phyloP scores from a whole-genome alignment of 306 rosid genomes.

The Vigna nakashimae region DNA sequence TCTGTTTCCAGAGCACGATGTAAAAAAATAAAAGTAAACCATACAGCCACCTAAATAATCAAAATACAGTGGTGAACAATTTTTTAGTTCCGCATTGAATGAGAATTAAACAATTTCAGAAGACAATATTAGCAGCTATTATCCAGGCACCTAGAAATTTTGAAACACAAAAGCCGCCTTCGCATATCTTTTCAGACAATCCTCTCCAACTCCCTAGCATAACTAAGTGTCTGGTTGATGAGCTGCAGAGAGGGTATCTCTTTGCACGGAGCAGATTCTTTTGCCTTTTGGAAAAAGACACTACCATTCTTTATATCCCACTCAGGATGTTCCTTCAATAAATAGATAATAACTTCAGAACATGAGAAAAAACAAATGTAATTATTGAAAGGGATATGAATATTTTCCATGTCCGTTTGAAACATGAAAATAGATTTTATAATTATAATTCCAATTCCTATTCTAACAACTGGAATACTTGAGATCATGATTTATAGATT shows the following conservation, averaged over 20 bases:
- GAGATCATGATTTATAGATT: not conserved
- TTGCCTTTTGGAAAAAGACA: conserved; percentile 82
- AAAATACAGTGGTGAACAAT: conserved; percentile 35
- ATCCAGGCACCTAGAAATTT: conserved; percentile 28
- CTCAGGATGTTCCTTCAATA: conserved; percentile 86
- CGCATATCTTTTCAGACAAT: conserved; percentile 65
- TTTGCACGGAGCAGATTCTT: conserved; percentile 94
- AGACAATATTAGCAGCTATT: conserved; percentile 32
- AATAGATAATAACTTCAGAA: conserved; percentile 24
- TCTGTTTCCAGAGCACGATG: not conserved
- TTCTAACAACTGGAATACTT: not conserved
- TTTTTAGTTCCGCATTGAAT: conserved; percentile 38
- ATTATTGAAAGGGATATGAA: not conserved
- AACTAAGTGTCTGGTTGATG: conserved; percentile 97
- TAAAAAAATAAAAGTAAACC: conserved; percentile 1
- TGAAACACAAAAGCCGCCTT: conserved; percentile 33
- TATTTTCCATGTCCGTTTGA: not conserved
- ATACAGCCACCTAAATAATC: conserved; percentile 34
- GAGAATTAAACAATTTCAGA: conserved; percentile 33
- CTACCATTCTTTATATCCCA: conserved; percentile 80
- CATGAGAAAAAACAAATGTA: not conserved
- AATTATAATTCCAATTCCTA: not conserved
- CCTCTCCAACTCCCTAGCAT: conserved; percentile 99
- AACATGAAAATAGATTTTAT: not conserved
- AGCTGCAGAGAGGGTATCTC: conserved; percentile 97